These are phyloP conservation scores for Salvia sclarea DNA, from an alignment of 305 asterid genomes.

Conservation along the genomic window DNA sequence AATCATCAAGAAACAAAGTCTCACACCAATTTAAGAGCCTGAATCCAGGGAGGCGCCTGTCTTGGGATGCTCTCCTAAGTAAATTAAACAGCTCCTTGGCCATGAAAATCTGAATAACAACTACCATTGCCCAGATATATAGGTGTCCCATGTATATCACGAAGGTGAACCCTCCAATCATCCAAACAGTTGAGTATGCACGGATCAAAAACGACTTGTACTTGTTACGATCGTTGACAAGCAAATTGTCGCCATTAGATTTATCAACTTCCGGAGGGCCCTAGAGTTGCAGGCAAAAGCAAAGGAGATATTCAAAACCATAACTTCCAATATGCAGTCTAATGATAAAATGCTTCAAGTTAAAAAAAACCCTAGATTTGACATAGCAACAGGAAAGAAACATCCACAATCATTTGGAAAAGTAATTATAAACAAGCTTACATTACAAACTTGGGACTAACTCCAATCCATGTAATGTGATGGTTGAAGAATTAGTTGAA, in stretches of 20 bases:
- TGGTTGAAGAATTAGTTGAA: background rate
- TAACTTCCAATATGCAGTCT: slow-evolving; percentile 13
- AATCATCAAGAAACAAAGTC: slow-evolving; percentile 17
- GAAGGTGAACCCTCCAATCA: slow-evolving; percentile 77
- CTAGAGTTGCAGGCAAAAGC: slow-evolving; percentile 39
- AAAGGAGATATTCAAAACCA: slow-evolving; percentile 18
- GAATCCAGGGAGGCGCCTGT: slow-evolving; percentile 81
- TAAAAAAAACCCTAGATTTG: background rate
- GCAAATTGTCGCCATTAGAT: slow-evolving; percentile 61
- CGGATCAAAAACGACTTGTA: slow-evolving; percentile 80
- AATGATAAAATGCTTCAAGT: slow-evolving; percentile 15
- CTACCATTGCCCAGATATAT: slow-evolving; percentile 80
- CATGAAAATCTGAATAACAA: slow-evolving; percentile 81
- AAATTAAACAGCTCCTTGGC: slow-evolving; percentile 78
- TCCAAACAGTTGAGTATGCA: slow-evolving; percentile 74
- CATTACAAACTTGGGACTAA: background rate
- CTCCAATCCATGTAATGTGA: slow-evolving; percentile 9
- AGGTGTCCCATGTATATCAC: slow-evolving; percentile 84
- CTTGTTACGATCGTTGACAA: slow-evolving; percentile 71
- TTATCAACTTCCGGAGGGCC: slow-evolving; percentile 52
- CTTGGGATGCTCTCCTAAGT: slow-evolving; percentile 75
- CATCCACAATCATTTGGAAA: background rate
- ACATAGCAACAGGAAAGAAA: background rate
- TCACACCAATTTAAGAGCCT: slow-evolving; percentile 73
- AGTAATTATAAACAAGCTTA: background rate